Percentiles rank a stretch among this genome's conserved stretches.
These are phyloP conservation scores for Kwoniella shandongensis DNA, from an alignment of 768 basidiomycete genomes.

Conservation along the genomic window DNA sequence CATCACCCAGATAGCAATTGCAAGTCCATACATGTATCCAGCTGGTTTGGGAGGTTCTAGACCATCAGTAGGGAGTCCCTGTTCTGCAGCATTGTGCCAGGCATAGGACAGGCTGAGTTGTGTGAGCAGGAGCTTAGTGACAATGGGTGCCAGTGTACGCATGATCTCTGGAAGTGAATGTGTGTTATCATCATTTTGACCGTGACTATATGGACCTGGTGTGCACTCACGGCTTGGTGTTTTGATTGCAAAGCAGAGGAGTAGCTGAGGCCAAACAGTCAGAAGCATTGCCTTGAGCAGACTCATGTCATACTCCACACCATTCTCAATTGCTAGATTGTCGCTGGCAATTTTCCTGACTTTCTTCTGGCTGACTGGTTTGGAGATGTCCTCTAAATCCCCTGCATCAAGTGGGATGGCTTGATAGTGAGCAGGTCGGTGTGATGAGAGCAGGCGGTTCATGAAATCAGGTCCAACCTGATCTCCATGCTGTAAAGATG, in stretches of 20 bases:
- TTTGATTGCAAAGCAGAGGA: too few species aligned
- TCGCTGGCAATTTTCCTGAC: slow-evolving; percentile 32
- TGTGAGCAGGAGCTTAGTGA: too few species aligned
- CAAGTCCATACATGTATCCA: slow-evolving; percentile 57
- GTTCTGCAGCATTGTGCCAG: too few species aligned
- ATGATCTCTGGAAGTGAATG: too few species aligned
- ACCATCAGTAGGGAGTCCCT: too few species aligned
- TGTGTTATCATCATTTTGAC: too few species aligned
- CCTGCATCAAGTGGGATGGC: slow-evolving; percentile 4
- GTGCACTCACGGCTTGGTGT: too few species aligned
- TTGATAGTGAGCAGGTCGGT: not conserved
- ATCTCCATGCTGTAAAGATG: not conserved
- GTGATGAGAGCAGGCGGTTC: not conserved
- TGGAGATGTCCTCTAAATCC: not conserved
- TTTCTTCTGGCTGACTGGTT: slow-evolving; percentile 25
- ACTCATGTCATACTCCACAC: slow-evolving; percentile 37
- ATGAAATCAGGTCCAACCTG: slow-evolving; percentile 6
- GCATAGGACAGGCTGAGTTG: too few species aligned
- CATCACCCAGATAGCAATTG: slow-evolving; percentile 58
- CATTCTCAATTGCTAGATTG: slow-evolving; percentile 30
- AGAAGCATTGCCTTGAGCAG: slow-evolving; percentile 30
- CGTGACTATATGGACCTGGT: too few species aligned
- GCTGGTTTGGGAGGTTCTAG: too few species aligned
- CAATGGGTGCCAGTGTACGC: too few species aligned
- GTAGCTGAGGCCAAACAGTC: slow-evolving; percentile 10